Base-by-base conservation (phyloP, 2,329 filamentous ascomycete species). In the Claviceps capensis region DNA sequence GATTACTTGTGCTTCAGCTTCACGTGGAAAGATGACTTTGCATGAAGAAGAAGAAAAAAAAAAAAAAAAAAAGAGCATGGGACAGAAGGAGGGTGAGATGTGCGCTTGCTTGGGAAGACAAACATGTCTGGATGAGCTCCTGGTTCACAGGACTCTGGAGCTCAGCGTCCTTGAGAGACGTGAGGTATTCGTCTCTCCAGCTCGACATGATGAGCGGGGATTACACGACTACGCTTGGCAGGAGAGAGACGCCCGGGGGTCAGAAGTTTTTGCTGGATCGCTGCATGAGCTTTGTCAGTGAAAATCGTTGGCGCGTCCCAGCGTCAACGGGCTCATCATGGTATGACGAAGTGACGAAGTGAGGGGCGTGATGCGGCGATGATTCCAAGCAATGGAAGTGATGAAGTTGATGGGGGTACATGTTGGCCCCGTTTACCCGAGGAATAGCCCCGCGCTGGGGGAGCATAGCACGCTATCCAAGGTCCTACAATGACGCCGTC, bases 111-210 rank as follows among this genome's bases (percentile, higher is more conserved):
- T 42, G 17, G n/a, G 45, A 26, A 54, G 51, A 55, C 79, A 59
- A 65, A 95, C 90, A 95, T 55, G 86, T 83, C 64, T 88, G 77
- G 61, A 95, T 85, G 55, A 94, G 77, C 50, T 82, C 77, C 61
- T 72, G 71, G 58, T 80, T 79, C 54, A 81, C 71, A 5, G 75
- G 73, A 58, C 71, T 75, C 53, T 88, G 85, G 56, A 81, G 77
- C 62, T 81, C 77, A 61, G 88, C 86, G 61, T 85, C 82, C 59
- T 81, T 77, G 58, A 97, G 75, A 57, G 85, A 84, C 55, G 79
- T 74, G 56, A 87, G 74, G 67, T 95, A 96, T 62, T 94, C 86
- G 58, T 86, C 82, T 62, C 83, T 79, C 86, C 90, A 94, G 72
- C 78, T 79, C 57, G 80, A 75, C 75, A 78, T 78, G 53, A 36